Base-by-base conservation (phyloP, 331 rosid species). In the Acacia concinna region DNA sequence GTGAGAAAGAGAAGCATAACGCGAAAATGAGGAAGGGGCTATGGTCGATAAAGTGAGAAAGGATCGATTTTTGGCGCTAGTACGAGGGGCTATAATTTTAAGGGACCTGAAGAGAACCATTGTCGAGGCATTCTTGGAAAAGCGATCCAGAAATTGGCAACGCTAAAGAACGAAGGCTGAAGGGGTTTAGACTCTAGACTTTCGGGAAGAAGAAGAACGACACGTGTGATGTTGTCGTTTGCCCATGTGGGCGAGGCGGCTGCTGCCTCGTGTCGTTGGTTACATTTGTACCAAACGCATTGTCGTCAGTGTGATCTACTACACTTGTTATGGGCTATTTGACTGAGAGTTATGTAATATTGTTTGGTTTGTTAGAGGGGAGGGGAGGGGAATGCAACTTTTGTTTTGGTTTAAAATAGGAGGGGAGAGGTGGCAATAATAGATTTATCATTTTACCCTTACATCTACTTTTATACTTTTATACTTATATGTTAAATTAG, bases 101-200 rank as follows among this genome's bases (percentile, higher is more conserved):
- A 92, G 84, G n/a, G 86, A 83, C 57, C 88, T 77, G 73, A 87
- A 90, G 6, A 81, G 47, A 77, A 90, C 91, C 99, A 95, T 95
- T 65, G 20, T 62, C 38, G 81, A 25, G 68, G 56, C 95, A 87
- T 89, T 74, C 65, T 79, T n/a, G 21, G 2, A 35, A 8, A 15
- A 31, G 20, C 18, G 28, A 3, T 8, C 1, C 4, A 40, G 23
- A 28, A 41, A 13, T n/a, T 41, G 34, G 25, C 20, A 8, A 12
- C 64, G 21, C 52, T 37, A 27, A 6, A 49, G 56, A 49, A 6
- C 21, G 21, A 17, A n/a, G 59, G 12, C 4, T 20, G 59, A 51
- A 51, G 59, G 59, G 27, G 59, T 51, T 51, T 51, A 20, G 59
- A 44, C 51, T 44, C 14, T 44, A 8, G n/a, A 11, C 2, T 15